Conservation (phyloP, 1,284 basidiomycete species). For the Melanopsichium pennsylvanicum region DNA sequence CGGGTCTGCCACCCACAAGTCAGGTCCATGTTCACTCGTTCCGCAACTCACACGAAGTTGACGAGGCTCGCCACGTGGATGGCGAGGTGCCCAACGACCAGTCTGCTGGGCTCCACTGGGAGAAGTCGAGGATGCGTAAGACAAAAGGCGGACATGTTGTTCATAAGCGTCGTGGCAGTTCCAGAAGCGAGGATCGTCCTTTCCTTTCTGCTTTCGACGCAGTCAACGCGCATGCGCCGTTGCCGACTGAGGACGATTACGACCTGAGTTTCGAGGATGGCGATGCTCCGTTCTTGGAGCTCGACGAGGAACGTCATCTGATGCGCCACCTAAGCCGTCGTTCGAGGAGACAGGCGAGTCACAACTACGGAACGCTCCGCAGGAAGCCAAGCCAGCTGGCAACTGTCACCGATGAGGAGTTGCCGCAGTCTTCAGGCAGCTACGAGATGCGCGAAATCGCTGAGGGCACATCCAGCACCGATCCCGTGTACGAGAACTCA, state of each 20-base stretch:
- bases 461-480: slow-evolving; percentile 8
- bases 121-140: slow-evolving; percentile 16
- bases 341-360: slow-evolving; percentile 11
- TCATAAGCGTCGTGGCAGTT: slow-evolving; percentile 28
- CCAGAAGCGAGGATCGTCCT: slow-evolving; percentile 47
- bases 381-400: slow-evolving; percentile 33
- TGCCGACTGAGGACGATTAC: slow-evolving; percentile 47
- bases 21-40: slow-evolving; percentile 22
- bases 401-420: slow-evolving; percentile 31
- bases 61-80: slow-evolving; percentile 14
- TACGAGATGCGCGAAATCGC: slow-evolving; percentile 4
- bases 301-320: slow-evolving; percentile 19
- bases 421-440: slow-evolving; percentile 2
- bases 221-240: slow-evolving; percentile 50
- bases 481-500: slow-evolving; percentile 12
- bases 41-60: slow-evolving; percentile 20
- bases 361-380: slow-evolving; percentile 28
- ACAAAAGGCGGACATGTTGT: slow-evolving; percentile 16
- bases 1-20: slow-evolving; percentile 35
- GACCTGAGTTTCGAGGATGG: slow-evolving; percentile 50
- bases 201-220: slow-evolving; percentile 60
- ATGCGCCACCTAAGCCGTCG: slow-evolving; percentile 11
- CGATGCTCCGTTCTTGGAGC: slow-evolving; percentile 41
- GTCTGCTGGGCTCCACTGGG: slow-evolving; percentile 1
- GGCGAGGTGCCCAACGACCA: slow-evolving; percentile 27